Conservation (phyloP, 352 stramenopile genomes). For the Phytophthora pini region DNA sequence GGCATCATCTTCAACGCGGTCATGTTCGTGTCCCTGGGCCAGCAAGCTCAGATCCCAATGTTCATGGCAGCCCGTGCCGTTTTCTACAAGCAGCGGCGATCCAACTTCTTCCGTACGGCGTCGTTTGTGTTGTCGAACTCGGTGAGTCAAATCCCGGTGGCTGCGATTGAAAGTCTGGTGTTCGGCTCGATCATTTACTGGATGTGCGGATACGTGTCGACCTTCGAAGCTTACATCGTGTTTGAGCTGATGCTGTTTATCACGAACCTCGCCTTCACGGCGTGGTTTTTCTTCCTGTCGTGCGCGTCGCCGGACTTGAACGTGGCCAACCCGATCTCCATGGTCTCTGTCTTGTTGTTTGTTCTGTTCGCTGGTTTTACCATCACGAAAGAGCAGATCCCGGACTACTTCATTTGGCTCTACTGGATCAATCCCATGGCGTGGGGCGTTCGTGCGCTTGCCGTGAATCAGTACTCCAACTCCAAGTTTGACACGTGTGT, state of each 20-base stretch:
- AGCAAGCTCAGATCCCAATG: conserved; percentile 68
- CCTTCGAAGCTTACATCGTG: conserved; percentile 36
- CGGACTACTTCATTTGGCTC: conserved; percentile 36
- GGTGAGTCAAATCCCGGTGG: conserved; percentile 40
- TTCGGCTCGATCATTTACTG: conserved; percentile 87
- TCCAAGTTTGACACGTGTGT: conserved; percentile 23
- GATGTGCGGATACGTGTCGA: conserved; percentile 63
- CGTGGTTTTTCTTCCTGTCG: conserved; percentile 31
- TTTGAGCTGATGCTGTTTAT: conserved; percentile 47
- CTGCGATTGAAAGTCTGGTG: conserved; percentile 55
- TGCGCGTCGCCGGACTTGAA: conserved; percentile 25
- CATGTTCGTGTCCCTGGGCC: conserved; percentile 73
- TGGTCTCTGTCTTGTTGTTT: conserved; percentile 32
- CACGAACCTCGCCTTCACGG: conserved; percentile 36
- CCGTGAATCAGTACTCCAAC: conserved; percentile 33
- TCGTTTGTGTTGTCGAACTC: conserved; percentile 64
- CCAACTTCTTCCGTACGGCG: conserved; percentile 79
- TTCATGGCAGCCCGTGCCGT: conserved; percentile 62
- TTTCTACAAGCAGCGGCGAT: conserved; percentile 83
- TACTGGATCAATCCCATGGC: conserved; percentile 37
- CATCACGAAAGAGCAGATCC: conserved; percentile 36
- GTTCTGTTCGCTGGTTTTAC: conserved; percentile 28
- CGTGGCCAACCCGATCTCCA: conserved; percentile 27
- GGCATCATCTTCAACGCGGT: conserved; percentile 76
- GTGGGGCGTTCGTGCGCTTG: conserved; percentile 22